phyloP scores from a whole-genome alignment of 495 filamentous ascomycete genomes.

The Lentithecium fluviatile region DNA sequence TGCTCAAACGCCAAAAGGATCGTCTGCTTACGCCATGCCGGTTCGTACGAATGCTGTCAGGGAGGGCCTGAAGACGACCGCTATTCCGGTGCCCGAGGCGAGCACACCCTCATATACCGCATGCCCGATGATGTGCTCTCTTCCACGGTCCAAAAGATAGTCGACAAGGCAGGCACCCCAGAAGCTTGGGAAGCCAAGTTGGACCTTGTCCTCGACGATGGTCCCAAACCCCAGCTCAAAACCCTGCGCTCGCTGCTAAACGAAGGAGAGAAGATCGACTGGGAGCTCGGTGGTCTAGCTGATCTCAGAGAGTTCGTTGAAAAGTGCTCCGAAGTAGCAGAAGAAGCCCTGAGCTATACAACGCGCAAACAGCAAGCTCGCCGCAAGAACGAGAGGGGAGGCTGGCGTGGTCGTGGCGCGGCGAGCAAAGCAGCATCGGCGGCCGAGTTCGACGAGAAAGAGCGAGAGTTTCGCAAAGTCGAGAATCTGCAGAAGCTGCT shows the following conservation, averaged over 20 bases:
- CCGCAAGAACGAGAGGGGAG: constrained; percentile 88
- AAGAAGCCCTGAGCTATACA: constrained; percentile 95
- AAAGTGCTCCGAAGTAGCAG: constrained; percentile 95
- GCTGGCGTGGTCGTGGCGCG: constrained; percentile 66
- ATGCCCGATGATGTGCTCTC: constrained; percentile 69
- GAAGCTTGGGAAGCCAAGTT: constrained; percentile 91
- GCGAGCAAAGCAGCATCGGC: constrained; percentile 56
- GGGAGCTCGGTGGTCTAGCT: constrained; percentile 80
- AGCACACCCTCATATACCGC: constrained; percentile 71
- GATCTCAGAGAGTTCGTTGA: constrained; percentile 86
- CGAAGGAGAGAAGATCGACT: constrained; percentile 97
- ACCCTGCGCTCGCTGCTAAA: constrained; percentile 75
- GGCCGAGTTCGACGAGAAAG: constrained; percentile 83
- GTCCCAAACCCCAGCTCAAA: constrained; percentile 81
- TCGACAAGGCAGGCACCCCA: constrained; percentile 81
- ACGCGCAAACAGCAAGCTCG: constrained; percentile 97
- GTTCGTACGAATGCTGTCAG: constrained; percentile 73
- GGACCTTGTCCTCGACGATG: constrained; percentile 76
- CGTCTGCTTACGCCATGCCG: constrained; percentile 76
- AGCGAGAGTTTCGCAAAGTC: constrained; percentile 84
- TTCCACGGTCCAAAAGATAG: constrained; percentile 67
- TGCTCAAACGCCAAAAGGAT: constrained; percentile 76
- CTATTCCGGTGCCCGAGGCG: constrained; percentile 44
- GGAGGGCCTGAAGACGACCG: constrained; percentile 51
- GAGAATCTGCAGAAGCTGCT: constrained; percentile 86